A percentile compares a stretch with the other conserved stretches of the same genome.
phyloP scores from a whole-genome alignment of 2,329 filamentous ascomycete genomes.

The Trichophyton schoenleinii region DNA sequence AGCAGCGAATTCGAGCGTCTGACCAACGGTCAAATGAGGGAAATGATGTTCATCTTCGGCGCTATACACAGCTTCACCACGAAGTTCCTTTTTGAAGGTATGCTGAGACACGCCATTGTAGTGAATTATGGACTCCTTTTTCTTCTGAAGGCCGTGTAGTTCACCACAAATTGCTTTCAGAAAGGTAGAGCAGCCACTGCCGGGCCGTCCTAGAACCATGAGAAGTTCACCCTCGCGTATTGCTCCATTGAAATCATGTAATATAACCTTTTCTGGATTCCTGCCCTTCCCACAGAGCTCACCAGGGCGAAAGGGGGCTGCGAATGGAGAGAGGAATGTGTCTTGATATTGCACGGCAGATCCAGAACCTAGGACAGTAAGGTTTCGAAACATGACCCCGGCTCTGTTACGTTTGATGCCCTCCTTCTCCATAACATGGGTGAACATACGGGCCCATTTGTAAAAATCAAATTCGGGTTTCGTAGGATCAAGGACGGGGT shows the following conservation, averaged over 20 bases:
- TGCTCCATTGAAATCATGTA: conserved; percentile 42
- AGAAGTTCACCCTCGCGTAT: conserved; percentile 39
- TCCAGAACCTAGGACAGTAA: conserved; percentile 55
- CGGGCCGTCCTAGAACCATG: conserved; percentile 30
- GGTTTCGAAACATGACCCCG: conserved; percentile 51
- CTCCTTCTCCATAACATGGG: conserved; percentile 42
- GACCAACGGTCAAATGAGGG: conserved; percentile 44
- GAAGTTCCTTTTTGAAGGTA: conserved; percentile 55
- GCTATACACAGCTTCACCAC: conserved; percentile 30
- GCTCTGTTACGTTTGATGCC: conserved; percentile 43
- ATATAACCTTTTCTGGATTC: conserved; percentile 43
- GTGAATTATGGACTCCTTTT: conserved; percentile 60
- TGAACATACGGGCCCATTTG: conserved; percentile 40
- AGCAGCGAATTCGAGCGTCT: conserved; percentile 46
- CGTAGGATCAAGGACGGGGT: conserved; percentile 42
- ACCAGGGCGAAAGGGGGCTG: conserved; percentile 45
- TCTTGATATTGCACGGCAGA: conserved; percentile 56
- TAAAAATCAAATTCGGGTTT: conserved; percentile 42
- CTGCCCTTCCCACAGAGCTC: conserved; percentile 39
- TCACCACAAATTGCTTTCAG: conserved; percentile 75
- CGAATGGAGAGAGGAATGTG: conserved; percentile 49
- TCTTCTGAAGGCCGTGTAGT: conserved; percentile 63
- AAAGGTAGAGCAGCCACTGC: conserved; percentile 58
- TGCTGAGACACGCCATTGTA: conserved; percentile 56
- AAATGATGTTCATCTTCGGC: conserved; percentile 40